These are phyloP conservation scores for Neofusicoccum cordaticola DNA, from an alignment of 2,329 filamentous ascomycete species.

Conservation along the genomic window DNA sequence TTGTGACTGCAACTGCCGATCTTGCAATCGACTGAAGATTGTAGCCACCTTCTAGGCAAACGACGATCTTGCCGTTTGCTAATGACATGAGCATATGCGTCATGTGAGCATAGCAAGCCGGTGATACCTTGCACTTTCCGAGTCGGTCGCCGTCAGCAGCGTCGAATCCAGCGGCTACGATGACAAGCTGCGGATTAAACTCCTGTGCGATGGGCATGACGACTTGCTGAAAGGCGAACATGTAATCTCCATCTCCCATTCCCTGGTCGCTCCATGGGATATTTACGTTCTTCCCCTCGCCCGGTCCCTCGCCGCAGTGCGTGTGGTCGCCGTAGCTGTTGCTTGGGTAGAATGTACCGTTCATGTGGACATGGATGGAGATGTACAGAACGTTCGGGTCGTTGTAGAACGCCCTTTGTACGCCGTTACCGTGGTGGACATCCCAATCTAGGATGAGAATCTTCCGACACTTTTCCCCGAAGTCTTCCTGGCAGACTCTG, in stretches of 20 bases:
- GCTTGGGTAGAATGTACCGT: conserved; percentile 80
- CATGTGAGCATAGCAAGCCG: conserved; percentile 94
- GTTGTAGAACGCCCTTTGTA: conserved; percentile 93
- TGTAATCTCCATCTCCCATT: conserved; percentile 96
- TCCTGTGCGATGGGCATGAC: conserved; percentile 95
- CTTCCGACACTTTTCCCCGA: conserved; percentile 77
- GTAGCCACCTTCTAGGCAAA: conserved; percentile 94
- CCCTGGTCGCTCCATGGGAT: conserved; percentile 66
- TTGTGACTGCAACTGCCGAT: conserved; percentile 86
- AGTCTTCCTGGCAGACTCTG: conserved; percentile 79
- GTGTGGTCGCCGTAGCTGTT: conserved; percentile 57
- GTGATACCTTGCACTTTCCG: conserved; percentile 88
- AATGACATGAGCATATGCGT: conserved; percentile 98
- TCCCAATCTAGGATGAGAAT: conserved; percentile 91
- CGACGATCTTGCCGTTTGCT: conserved; percentile 82
- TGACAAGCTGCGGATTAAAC: conserved; percentile 90
- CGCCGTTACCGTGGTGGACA: conserved; percentile 80
- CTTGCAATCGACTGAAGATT: conserved; percentile 90
- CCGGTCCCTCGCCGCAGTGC: conserved; percentile 57
- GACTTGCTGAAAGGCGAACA: conserved; percentile 92
- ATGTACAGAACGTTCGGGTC: conserved; percentile 96
- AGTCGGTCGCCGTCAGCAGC: conserved; percentile 91
- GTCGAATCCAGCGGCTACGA: conserved; percentile 94
- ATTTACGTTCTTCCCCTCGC: conserved; percentile 64
- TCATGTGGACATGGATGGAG: conserved; percentile 83